Conservation (phyloP, 1,284 basidiomycete species). For the Ustilago nuda region DNA sequence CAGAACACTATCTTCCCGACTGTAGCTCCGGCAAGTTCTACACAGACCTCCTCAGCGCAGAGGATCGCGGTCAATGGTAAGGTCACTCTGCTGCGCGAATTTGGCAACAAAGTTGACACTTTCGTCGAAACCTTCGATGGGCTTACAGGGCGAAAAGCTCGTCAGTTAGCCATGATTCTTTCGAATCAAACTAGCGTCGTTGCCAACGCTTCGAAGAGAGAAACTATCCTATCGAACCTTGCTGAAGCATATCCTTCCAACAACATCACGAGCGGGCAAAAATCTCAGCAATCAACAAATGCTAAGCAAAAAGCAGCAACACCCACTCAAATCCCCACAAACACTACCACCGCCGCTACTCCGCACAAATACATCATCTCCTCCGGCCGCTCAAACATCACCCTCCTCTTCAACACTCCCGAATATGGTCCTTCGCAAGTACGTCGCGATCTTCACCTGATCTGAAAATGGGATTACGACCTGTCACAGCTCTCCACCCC, state of each 20-base stretch:
- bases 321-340: neutral
- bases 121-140: slow-evolving; percentile 29
- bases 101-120: slow-evolving; percentile 30
- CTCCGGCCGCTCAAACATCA: slow-evolving; percentile 23
- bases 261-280: slow-evolving; percentile 3
- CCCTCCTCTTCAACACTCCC: slow-evolving; percentile 50
- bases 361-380: slow-evolving; percentile 15
- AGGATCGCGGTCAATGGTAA: neutral
- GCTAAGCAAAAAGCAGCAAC: neutral
- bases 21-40: slow-evolving; percentile 10
- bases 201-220: slow-evolving; percentile 22
- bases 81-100: slow-evolving; percentile 17
- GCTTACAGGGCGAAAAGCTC: slow-evolving; percentile 37
- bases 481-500: slow-evolving; percentile 44
- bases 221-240: slow-evolving; percentile 23
- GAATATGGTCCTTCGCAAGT: slow-evolving; percentile 56
- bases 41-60: neutral
- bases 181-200: slow-evolving; percentile 28
- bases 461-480: slow-evolving; percentile 64
- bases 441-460: slow-evolving; percentile 57
- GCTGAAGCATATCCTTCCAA: slow-evolving; percentile 22
- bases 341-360: neutral
- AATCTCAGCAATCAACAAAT: neutral
- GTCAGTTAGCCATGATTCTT: slow-evolving; percentile 33
- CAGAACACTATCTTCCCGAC: slow-evolving; percentile 23